Evolutionary conservation across 2,329 filamentous ascomycete species (phyloP).

Genomic region (Fusarium abutilonis): DNA sequence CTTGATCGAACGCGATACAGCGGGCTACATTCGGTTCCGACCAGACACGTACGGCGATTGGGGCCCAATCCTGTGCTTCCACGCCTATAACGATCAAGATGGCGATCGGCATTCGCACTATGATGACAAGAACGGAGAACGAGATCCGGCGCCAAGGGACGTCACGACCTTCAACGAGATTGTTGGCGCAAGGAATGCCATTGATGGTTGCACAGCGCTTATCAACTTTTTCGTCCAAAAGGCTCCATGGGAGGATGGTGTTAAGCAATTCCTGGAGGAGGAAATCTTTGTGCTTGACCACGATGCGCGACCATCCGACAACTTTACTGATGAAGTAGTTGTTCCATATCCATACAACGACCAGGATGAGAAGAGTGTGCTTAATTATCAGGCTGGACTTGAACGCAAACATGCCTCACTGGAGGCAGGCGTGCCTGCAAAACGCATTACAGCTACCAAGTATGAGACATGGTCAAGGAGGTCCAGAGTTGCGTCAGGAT

Average conservation of each 20-base stretch:
- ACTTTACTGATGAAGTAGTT: constrained; percentile 23
- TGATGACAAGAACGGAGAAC: constrained; percentile 15
- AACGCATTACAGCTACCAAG: background rate
- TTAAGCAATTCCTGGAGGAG: constrained; percentile 18
- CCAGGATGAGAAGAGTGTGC: background rate
- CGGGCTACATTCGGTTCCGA: constrained; percentile 21
- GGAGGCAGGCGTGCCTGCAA: background rate
- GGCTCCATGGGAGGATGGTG: constrained; percentile 15
- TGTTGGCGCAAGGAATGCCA: constrained; percentile 21
- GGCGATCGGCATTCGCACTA: constrained; percentile 25
- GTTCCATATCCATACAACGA: constrained; percentile 7
- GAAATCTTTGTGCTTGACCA: constrained; percentile 16
- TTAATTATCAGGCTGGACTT: constrained; percentile 3
- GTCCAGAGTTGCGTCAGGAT: background rate
- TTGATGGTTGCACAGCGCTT: constrained; percentile 5
- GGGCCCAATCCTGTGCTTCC: constrained; percentile 25
- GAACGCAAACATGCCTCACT: constrained; percentile 12
- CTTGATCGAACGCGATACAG: constrained; percentile 12
- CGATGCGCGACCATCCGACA: constrained; percentile 15
- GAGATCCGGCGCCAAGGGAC: constrained; percentile 14
- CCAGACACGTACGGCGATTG: constrained; percentile 20
- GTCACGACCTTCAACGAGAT: constrained; percentile 21
- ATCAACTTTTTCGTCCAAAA: constrained; percentile 20
- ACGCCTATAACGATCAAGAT: constrained; percentile 20
- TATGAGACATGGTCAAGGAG: background rate